Base-by-base conservation (phyloP, 257 asterid species). In the Oldenlandia corymbosa region DNA sequence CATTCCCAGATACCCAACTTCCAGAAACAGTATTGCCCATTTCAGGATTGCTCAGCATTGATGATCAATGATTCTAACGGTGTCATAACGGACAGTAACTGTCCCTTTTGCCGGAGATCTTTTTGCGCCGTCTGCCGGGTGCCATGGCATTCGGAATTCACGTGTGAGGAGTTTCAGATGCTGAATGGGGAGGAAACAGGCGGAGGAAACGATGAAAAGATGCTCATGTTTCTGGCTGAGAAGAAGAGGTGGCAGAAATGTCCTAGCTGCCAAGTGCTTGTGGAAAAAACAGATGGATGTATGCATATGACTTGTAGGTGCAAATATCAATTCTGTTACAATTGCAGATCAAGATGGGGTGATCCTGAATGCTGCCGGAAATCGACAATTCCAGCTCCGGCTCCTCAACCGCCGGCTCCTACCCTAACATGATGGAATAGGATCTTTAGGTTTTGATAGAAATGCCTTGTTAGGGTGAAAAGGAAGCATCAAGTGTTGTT, bases 221-320 rank as follows among this genome's bases (percentile, higher is more conserved):
- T 85, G 47, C 74, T 83, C 61, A 78, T 71, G 60, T 48, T 32
- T 3, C 94, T 85, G 55, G 94, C 90, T 2, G 77, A 81, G 96
- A 85, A 83, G 82, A 88, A 80, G 73, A 76, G 60, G 5, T 88
- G 91, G 95, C 82, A 76, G 81, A 85, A 75, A 68, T 88, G 95
- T 70, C 91, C 94, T 47, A 70, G 70, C 54, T 88, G 95, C 75
- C 81, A 76, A 76, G 74, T 85, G 77, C 83, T 74, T 37, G 85
- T 88, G 16, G 95, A 85, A 52, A 85, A 77, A 52, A 43, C 54
- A 0, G 84, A 81, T 55, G 92, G 95, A 10, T 87, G 95, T 58
- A 3, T 66, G 48, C 95, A 87, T 55, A 84, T 87, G n/a, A 80
- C 83, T 57, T 87, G 95, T 58, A 66, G 88, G 77, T 87, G 95